phyloP scores from a whole-genome alignment of 768 basidiomycete species.

The Galerina marginata region DNA sequence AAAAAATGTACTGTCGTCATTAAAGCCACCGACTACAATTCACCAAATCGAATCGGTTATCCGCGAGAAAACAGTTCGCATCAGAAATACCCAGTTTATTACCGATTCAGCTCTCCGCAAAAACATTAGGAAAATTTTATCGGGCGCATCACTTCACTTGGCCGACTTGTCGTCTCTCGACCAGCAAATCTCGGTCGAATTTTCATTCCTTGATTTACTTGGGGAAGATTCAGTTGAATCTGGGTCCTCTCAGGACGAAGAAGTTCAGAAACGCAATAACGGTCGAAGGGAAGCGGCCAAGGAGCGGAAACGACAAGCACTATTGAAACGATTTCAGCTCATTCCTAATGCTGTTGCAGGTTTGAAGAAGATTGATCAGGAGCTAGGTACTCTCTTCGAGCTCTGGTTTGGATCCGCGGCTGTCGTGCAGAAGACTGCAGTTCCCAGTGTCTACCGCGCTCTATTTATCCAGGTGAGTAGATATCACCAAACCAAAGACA shows the following conservation, averaged over 20 bases:
- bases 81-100: neutral
- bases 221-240: neutral
- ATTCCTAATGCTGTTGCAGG: conserved; percentile 1
- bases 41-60: neutral
- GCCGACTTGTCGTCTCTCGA: neutral
- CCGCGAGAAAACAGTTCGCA: neutral
- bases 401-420: neutral
- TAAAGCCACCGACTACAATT: neutral
- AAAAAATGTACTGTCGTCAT: neutral
- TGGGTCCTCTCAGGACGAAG: conserved; percentile 3
- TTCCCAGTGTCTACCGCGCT: neutral
- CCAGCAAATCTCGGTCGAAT: neutral
- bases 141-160: neutral
- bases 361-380: neutral
- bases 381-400: conserved; percentile 9
- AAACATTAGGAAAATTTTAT: neutral
- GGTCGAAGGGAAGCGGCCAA: neutral
- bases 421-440: neutral
- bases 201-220: neutral
- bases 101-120: neutral
- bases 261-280: neutral
- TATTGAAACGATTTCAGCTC: neutral
- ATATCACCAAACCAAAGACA: neutral
- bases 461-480: conserved; percentile 10
- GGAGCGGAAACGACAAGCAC: neutral